phyloP scores from a whole-genome alignment of 805 yeast genomes.

The Candida broadrunensis region DNA sequence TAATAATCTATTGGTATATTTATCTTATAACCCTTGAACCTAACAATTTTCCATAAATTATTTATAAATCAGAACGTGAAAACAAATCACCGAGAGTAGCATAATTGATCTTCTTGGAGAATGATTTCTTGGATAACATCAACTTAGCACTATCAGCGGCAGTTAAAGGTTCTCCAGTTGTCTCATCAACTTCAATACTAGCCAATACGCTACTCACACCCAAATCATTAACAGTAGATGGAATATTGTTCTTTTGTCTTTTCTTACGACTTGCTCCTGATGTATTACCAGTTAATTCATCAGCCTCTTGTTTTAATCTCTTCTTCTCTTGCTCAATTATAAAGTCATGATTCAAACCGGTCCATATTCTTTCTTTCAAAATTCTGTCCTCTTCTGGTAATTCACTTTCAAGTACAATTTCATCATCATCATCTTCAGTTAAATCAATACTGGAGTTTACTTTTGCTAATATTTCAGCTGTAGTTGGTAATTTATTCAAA shows the following conservation, averaged over 20 bases:
- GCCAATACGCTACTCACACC: constrained; percentile 31
- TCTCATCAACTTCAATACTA: constrained; percentile 42
- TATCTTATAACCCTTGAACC: too few species aligned
- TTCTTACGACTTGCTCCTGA: constrained; percentile 40
- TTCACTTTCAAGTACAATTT: constrained; percentile 61
- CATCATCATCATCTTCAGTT: constrained; percentile 72
- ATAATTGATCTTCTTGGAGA: constrained; percentile 89
- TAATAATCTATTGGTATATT: too few species aligned
- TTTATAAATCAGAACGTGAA: background rate
- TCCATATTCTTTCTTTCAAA: constrained; percentile 84
- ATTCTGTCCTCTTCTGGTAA: constrained; percentile 67
- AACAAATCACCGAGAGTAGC: constrained; percentile 64
- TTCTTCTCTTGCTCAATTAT: constrained; percentile 82
- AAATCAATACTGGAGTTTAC: constrained; percentile 61
- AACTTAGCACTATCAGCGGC: constrained; percentile 80
- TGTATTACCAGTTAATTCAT: constrained; percentile 75
- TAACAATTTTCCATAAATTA: too few species aligned
- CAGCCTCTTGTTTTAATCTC: constrained; percentile 81
- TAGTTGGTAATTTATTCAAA: constrained; percentile 55
- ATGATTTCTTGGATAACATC: constrained; percentile 71
- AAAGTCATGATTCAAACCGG: constrained; percentile 83
- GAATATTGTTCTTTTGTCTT: constrained; percentile 26
- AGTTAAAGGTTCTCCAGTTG: constrained; percentile 39
- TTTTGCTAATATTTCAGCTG: constrained; percentile 48
- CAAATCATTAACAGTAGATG: constrained; percentile 21